phyloP scores from a whole-genome alignment of 345 rosid genomes.

The Gossypium stocksii region DNA sequence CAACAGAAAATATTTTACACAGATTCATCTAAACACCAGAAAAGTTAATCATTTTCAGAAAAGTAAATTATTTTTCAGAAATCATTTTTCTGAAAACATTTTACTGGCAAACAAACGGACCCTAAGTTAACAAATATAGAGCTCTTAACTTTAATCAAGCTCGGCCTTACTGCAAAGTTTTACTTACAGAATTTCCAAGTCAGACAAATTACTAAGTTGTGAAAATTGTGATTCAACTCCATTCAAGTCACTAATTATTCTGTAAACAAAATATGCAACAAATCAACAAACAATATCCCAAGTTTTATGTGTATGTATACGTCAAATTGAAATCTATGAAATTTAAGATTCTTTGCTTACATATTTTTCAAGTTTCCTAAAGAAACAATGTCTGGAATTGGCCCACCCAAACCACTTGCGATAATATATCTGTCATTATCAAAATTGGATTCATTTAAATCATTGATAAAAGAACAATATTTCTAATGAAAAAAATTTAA shows the following conservation, averaged over 20 bases:
- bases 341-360: slow-evolving; percentile 26
- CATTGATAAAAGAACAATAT: background rate
- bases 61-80: too few species aligned
- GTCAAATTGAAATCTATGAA: too few species aligned
- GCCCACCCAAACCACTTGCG: slow-evolving; percentile 10
- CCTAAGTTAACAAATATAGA: background rate
- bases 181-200: slow-evolving; percentile 33
- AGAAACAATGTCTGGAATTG: background rate
- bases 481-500: slow-evolving; percentile 25
- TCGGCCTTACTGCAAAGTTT: background rate
- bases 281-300: background rate
- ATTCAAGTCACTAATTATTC: slow-evolving; percentile 54
- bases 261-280: slow-evolving; percentile 13
- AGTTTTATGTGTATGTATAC: background rate
- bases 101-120: too few species aligned
- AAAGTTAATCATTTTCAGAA: too few species aligned
- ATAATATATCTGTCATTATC: background rate
- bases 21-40: too few species aligned
- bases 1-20: too few species aligned
- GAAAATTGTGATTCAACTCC: slow-evolving; percentile 36
- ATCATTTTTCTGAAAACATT: too few species aligned
- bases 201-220: slow-evolving; percentile 20
- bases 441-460: slow-evolving; percentile 10
- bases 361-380: slow-evolving; percentile 15
- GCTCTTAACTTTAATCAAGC: background rate